Evolutionary conservation across 768 basidiomycete species (phyloP), one percentile per base, ranked within the genome.

Genomic region (Boletus huronensis): DNA sequence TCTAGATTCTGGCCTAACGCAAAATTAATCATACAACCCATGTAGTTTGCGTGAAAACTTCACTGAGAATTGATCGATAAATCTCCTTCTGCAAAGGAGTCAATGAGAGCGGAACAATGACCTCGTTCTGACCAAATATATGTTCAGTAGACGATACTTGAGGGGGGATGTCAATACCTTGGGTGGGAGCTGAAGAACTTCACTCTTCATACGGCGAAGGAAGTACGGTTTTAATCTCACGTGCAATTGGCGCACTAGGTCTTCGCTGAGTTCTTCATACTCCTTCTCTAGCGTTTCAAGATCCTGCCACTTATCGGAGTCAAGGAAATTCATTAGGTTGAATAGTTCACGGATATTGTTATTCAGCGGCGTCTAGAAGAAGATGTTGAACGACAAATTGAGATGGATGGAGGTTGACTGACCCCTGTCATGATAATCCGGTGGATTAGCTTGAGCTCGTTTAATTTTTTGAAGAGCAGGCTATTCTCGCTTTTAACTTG

Each of bases 281-380:
- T 90, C 79, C 61, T 80, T 82, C 54, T 88, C 85, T 11, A 98
- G 76, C 6, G 69, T 77, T 63, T 87, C 83, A 21, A 98, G 74
- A 66, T 98, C 83, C 6, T 72, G 67, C 91, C 91, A 92, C 57
- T 88, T 76, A 13, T 71, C 60, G 6, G 88, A 83, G 66, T 94
- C 91, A 17, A 98, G 80, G 75, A 98, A 98, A 68, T 93, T 91
- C 85, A 99, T 93, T 40, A 99, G 78, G 69, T 95, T 98, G 77
- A 98, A 96, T 25, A 99, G 72, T 72, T 99, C 97, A 44, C 92
- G 81, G 23, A 99, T 88, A 66, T 98, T 98, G 75, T 98, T 98
- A 71, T 98, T 98, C 54, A 98, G 71, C 0, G 96, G 96, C 0
- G 97, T 98, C 81, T 93, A 54, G 19, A 35, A 36, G 36, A 39